Conservation (phyloP, 2,329 filamentous ascomycete genomes). For the Aspergillus aculeatus region DNA sequence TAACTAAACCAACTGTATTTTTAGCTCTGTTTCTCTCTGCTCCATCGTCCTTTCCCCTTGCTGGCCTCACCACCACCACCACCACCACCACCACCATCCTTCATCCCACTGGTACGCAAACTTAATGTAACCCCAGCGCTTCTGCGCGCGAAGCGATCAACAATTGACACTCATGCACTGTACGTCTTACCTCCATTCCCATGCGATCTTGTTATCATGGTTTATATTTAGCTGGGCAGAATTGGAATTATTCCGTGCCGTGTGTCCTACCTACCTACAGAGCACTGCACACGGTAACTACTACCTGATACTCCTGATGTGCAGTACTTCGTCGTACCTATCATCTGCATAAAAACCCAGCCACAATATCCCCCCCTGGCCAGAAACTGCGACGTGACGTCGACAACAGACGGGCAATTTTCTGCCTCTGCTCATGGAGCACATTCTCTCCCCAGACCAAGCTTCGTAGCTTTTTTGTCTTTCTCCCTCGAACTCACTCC, state of each 20-base stretch:
- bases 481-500: background rate
- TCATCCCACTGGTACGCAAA: background rate
- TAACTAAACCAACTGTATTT: background rate
- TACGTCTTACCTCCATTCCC: background rate
- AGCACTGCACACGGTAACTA: background rate
- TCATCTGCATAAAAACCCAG: slow-evolving; percentile 4
- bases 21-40: background rate
- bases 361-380: background rate
- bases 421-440: background rate
- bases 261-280: background rate
- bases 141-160: background rate
- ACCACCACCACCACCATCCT: background rate
- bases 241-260: background rate
- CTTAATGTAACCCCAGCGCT: background rate
- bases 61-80: background rate
- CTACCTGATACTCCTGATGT: background rate
- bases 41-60: background rate
- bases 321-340: slow-evolving; percentile 2
- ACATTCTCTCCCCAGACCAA: background rate
- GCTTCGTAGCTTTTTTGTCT: background rate
- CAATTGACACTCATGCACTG: background rate
- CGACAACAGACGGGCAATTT: background rate
- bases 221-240: background rate
- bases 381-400: background rate
- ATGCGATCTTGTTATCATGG: background rate